Percentiles rank a stretch among this genome's conserved stretches.
These are phyloP conservation scores for Croton laevigatus DNA, from an alignment of 441 rosid species.

Conservation along the genomic window DNA sequence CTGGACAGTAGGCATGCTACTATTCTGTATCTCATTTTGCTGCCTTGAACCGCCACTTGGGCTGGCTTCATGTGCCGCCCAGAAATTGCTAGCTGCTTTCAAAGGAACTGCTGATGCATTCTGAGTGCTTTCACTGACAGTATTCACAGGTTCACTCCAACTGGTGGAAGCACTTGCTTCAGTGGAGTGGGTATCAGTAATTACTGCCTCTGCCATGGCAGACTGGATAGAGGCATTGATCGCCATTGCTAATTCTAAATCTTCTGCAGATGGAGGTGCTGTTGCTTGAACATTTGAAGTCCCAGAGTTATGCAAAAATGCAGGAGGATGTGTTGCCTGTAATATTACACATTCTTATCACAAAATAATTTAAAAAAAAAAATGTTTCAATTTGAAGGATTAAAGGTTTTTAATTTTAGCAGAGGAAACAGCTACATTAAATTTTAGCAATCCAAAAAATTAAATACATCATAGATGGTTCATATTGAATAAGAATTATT, in stretches of 20 bases:
- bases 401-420: not conserved
- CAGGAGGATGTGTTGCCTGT: slow-evolving; percentile 69
- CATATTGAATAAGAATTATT: not conserved
- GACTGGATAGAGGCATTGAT: slow-evolving; percentile 72
- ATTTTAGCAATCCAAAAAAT: not conserved
- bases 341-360: slow-evolving; percentile 17
- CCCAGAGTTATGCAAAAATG: slow-evolving; percentile 47
- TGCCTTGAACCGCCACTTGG: slow-evolving; percentile 21
- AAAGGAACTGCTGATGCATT: slow-evolving; percentile 29
- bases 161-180: slow-evolving; percentile 49
- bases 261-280: slow-evolving; percentile 61
- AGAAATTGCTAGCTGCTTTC: slow-evolving; percentile 27
- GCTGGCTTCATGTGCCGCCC: slow-evolving; percentile 30
- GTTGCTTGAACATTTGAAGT: slow-evolving; percentile 47
- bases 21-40: slow-evolving; percentile 18
- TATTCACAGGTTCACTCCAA: slow-evolving; percentile 25
- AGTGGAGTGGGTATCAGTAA: slow-evolving; percentile 28
- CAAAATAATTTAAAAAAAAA: not conserved
- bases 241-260: slow-evolving; percentile 66
- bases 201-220: slow-evolving; percentile 35
- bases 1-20: slow-evolving; percentile 11
- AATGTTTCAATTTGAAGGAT: not conserved
- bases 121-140: slow-evolving; percentile 15
- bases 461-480: not conserved
- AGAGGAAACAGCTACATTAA: not conserved